These are phyloP conservation scores for Saitoella complicata DNA, from an alignment of 805 yeast genomes.

Conservation along the genomic window DNA sequence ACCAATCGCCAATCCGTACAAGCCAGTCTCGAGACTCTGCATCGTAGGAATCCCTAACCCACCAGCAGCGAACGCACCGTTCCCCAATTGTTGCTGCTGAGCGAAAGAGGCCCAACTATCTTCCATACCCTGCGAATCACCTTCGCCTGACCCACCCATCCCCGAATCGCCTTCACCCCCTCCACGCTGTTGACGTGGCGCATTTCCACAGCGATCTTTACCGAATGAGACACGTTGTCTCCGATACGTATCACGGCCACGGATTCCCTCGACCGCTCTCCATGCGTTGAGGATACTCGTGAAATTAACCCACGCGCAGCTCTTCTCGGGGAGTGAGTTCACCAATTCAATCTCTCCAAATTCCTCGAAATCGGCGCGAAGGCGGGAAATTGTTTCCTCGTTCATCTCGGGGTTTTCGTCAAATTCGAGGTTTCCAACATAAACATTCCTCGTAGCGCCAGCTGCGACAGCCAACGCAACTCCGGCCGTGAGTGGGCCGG, in stretches of 20 bases:
- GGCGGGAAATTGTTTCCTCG: conserved; percentile 29
- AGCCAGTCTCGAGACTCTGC: too few species aligned
- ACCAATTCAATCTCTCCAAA: conserved; percentile 94
- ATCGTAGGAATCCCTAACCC: too few species aligned
- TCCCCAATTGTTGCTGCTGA: too few species aligned
- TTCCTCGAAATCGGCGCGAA: conserved; percentile 56
- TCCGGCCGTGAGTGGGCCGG: conserved; percentile 80
- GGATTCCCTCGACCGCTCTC: conserved; percentile 80
- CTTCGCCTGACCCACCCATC: too few species aligned
- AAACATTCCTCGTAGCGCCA: conserved; percentile 88
- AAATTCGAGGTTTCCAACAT: conserved; percentile 49
- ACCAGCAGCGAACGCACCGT: too few species aligned
- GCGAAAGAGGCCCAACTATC: too few species aligned
- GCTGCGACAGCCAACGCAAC: conserved; percentile 77
- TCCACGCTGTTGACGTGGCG: conserved; percentile 45
- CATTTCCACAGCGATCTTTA: conserved; percentile 87
- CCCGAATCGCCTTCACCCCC: neutral
- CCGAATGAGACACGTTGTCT: conserved; percentile 77
- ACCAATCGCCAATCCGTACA: too few species aligned
- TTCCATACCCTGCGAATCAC: too few species aligned
- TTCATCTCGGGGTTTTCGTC: too few species aligned
- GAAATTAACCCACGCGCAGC: conserved; percentile 83
- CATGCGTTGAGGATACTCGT: conserved; percentile 84
- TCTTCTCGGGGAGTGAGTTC: conserved; percentile 65
- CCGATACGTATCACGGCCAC: conserved; percentile 45